Evolutionary conservation across 1,284 basidiomycete species (phyloP), one percentile per base, ranked within the genome.

Genomic region (Cryptococcus neoformans): DNA sequence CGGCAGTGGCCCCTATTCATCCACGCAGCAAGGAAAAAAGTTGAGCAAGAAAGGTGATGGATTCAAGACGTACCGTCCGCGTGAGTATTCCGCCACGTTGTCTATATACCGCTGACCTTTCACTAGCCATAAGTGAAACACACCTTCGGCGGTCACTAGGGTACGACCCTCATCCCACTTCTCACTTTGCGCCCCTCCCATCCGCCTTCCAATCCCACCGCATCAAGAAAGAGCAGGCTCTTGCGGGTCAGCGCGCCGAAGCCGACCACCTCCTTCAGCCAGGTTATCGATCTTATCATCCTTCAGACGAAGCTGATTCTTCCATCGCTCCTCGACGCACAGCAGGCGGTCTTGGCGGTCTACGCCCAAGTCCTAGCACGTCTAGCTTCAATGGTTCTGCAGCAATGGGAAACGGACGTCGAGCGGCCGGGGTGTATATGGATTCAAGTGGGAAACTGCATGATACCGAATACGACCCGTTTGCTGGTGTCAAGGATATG

Each of bases 401-500:
- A 14, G 46, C 36, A 5, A 42, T 28, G 10, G 37, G 16, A 4
- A 39, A 14, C n/a, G 59, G 52, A 5, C 16, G 49, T 49, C 11
- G 55, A 7, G 60, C 61, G 7, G 54, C 52, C 14, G 73, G 74
- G 14, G 67, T 76, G 6, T 78, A 77, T 53, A 56, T 75, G 45
- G 76, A 77, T 60, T 60, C 70, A 38, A 66, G 65, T 37, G 75
- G 75, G 0, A 67, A 69, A 54, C 54, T 76, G 6, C 76, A 78
- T 57, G 76, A 78, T 64, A 74, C 72, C 42, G 76, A 78, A 53
- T 78, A 68, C 58, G 76, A 78, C 56, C 76, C 76, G 2, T 78
- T 78, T 55, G 71, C 66, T 7, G 70, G 69, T 37, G 72, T 78
- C 1, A 62, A 74, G 1, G 68, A 68, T 35, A 63, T 76, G 54